Evolutionary conservation across 1,139 yeast species (phyloP), one percentile per base, ranked within the genome.

Genomic region (Hansenula anomala): DNA sequence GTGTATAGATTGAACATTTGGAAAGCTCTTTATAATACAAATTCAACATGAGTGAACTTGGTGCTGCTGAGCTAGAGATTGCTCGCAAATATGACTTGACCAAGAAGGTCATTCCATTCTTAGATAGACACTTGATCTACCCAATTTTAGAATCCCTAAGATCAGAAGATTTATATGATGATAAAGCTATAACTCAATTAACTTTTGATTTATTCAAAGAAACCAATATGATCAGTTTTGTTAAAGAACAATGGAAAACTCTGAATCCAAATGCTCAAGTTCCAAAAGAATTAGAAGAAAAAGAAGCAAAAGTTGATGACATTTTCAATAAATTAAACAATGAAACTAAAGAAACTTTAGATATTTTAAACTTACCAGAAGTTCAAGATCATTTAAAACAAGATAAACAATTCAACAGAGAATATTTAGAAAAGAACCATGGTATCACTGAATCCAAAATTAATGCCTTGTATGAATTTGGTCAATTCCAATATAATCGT

Each of bases 401-500:
- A 48, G 81, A 77, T 51, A 75, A 75, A 56, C 61, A 66, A 15
- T 69, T 68, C 48, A 76, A 76, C 55, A 62, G 71, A 52, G 65
- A 65, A 38, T 65, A 66, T 42, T 55, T 77, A 38, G 65, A 68
- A 40, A 59, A 60, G 38, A 60, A 64, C 34, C 69, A 73, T 51
- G 66, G 66, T 16, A 61, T 75, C 47, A 67, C 73, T 19, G 71
- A 69, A 42, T 68, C 65, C n/a, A 67, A 70, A 54, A 73, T 77
- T 45, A 61, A 71, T 47, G 70, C 66, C 42, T 59, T 77, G 32
- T 77, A 73, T 56, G 69, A 73, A 46, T 73, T 69, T 54, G 83
- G 81, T 37, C 76, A 75, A 54, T 67, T 74, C 51, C 79, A 75
- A 55, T 77, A 74, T 59, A 73, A 74, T 59, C 67, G 78, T 53